Evolutionary conservation across 1,284 basidiomycete genomes (phyloP).

Genomic region (Farysia itapuensis): DNA sequence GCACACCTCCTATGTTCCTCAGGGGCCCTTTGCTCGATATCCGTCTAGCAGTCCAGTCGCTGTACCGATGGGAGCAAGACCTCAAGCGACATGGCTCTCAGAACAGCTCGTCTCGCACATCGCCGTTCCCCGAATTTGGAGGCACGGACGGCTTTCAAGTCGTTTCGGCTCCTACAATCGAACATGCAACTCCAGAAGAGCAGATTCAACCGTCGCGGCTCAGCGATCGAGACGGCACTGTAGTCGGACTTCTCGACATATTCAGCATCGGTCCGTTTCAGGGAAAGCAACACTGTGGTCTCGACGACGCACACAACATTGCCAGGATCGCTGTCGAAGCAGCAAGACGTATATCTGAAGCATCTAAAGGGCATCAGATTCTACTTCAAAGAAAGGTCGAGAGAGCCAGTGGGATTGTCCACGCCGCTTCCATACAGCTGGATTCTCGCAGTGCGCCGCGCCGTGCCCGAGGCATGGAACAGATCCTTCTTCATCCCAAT

Average conservation of each 20-base stretch:
- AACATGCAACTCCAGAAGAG: neutral
- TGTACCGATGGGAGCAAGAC: constrained; percentile 35
- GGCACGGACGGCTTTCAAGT: constrained; percentile 37
- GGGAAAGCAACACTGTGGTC: constrained; percentile 62
- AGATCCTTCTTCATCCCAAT: constrained; percentile 17
- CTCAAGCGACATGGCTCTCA: constrained; percentile 6
- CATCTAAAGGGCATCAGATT: constrained; percentile 11
- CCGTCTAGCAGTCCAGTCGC: constrained; percentile 51
- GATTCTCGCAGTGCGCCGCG: constrained; percentile 1
- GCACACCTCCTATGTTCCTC: constrained; percentile 39
- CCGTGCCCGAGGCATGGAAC: constrained; percentile 25
- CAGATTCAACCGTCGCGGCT: constrained; percentile 9
- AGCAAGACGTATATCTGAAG: constrained; percentile 9
- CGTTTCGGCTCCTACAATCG: neutral
- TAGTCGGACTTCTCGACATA: constrained; percentile 37
- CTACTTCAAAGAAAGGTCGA: constrained; percentile 15
- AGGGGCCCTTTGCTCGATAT: constrained; percentile 53
- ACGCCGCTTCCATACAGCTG: constrained; percentile 9
- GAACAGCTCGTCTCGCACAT: constrained; percentile 2
- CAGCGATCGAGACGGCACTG: constrained; percentile 28
- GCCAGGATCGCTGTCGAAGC: constrained; percentile 57
- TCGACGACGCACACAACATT: constrained; percentile 63
- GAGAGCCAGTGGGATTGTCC: too few relatives aligned
- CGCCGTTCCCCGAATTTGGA: constrained; percentile 13
- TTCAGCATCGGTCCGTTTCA: constrained; percentile 51